A percentile compares a stretch with the other conserved stretches of the same genome.
These are phyloP conservation scores for Adansonia digitata DNA, from an alignment of 345 rosid genomes.

Conservation along the genomic window DNA sequence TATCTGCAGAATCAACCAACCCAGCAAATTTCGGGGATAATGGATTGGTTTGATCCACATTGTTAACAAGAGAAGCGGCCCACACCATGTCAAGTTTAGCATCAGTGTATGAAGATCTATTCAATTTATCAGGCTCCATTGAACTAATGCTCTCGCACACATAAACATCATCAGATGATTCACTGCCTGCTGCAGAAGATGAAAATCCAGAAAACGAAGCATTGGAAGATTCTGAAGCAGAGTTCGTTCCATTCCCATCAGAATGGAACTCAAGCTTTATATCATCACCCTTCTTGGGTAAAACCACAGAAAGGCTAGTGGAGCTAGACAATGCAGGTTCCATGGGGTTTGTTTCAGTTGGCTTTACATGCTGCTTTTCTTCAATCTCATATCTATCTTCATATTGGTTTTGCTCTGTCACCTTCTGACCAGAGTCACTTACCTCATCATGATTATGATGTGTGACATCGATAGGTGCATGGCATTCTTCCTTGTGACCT, in stretches of 20 bases:
- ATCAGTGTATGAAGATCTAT: conserved; percentile 32
- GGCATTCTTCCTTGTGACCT: conserved; percentile 92
- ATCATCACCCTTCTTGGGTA: conserved; percentile 28
- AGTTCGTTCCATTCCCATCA: conserved; percentile 41
- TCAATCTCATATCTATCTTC: conserved; percentile 26
- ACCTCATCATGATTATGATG: conserved; percentile 30
- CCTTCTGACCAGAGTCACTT: conserved; percentile 30
- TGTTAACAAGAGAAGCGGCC: conserved; percentile 26
- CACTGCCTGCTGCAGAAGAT: conserved; percentile 40
- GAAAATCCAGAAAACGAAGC: conserved; percentile 80
- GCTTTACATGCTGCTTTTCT: conserved; percentile 22
- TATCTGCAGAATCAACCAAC: conserved; percentile 60
- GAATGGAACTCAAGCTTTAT: conserved; percentile 36
- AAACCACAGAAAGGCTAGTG: conserved; percentile 30
- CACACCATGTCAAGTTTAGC: conserved; percentile 30
- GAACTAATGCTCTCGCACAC: conserved; percentile 59
- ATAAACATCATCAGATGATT: conserved; percentile 72
- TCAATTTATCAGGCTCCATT: conserved; percentile 51
- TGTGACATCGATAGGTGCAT: conserved; percentile 31
- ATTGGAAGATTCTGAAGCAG: conserved; percentile 49
- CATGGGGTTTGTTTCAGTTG: conserved; percentile 23
- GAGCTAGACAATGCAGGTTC: conserved; percentile 29
- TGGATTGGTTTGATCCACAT: conserved; percentile 39
- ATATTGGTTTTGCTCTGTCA: conserved; percentile 26
- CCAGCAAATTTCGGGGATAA: conserved; percentile 64